Evolutionary conservation across 2,329 filamentous ascomycete genomes (phyloP).

Genomic region (Pseudocercospora macadamiae): DNA sequence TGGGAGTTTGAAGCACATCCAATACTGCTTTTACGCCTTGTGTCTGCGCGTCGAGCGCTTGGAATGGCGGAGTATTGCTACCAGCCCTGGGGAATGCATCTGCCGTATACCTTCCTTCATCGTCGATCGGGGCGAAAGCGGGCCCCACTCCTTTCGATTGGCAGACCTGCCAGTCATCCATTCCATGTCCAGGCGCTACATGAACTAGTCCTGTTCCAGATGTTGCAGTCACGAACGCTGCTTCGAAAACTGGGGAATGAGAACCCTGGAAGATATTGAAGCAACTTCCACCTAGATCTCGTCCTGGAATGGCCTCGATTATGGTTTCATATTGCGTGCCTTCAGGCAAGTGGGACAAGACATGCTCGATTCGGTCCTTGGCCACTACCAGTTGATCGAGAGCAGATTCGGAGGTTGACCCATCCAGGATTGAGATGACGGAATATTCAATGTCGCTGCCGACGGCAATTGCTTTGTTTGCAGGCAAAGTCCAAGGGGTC

Average conservation of each 20-base stretch:
- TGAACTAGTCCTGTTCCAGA: constrained; percentile 98
- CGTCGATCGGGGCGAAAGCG: constrained; percentile 80
- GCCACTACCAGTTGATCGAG: constrained; percentile 67
- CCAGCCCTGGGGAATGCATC: constrained; percentile 69
- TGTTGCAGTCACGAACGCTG: constrained; percentile 83
- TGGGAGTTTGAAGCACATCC: constrained; percentile 60
- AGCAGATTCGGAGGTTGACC: neutral
- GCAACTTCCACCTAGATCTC: constrained; percentile 59
- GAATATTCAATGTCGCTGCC: constrained; percentile 74
- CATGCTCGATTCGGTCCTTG: constrained; percentile 66
- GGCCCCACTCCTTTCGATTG: constrained; percentile 65
- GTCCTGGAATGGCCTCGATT: constrained; percentile 62
- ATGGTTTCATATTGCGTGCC: constrained; percentile 53
- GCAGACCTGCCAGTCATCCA: constrained; percentile 92
- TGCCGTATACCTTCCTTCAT: constrained; percentile 76
- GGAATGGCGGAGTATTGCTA: constrained; percentile 60
- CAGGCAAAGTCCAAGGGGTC: constrained; percentile 94
- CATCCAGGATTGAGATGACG: constrained; percentile 20
- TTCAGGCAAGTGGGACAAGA: constrained; percentile 54
- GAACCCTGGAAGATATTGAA: constrained; percentile 46
- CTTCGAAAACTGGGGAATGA: constrained; percentile 70
- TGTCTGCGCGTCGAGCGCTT: constrained; percentile 71
- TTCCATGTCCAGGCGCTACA: constrained; percentile 89
- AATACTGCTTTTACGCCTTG: constrained; percentile 72
- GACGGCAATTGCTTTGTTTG: constrained; percentile 87